Evolutionary conservation across 352 stramenopile species (phyloP), one percentile per base, ranked within the genome.

Genomic region (Phytophthora fragariaefolia): DNA sequence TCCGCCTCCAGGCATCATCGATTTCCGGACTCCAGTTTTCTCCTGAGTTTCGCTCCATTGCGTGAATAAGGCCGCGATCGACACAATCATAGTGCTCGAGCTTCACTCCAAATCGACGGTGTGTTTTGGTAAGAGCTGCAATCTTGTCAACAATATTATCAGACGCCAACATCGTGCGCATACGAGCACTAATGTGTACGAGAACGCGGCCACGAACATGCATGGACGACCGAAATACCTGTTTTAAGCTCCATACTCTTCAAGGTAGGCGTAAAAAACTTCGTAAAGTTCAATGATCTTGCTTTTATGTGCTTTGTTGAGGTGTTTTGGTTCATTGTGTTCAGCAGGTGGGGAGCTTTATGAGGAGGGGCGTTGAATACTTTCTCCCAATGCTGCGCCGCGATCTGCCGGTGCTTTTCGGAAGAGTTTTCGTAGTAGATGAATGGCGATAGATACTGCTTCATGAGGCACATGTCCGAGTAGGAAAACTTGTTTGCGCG

Each of bases 171-270:
- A 88, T 68, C 0, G 66, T 79, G 20, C 77, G 74, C 69, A 86
- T 85, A 18, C 77, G 77, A 20, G 66, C 64, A 40, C 74, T 83
- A 47, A 86, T 86, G 42, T 89, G 77, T 1, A 86, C 65, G 0
- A 89, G 74, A 12, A 85, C 80, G 10, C 69, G 69, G 23, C 76
- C 71, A 12, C 75, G 69, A 8, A 85, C 52, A 26, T 86, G 75
- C 63, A 83, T 81, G 3, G 77, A 89, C 10, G 75, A 84, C 0
- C 77, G 69, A 52, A 85, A 89, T 12, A 89, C 61, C 9, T 80
- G 71, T 42, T 82, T 74, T 1, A 89, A 57, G 49, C 74, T 1
- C 74, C 73, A 40, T 82, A 26, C 18, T 82, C 60, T 18, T 83
- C 77, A 2, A 89, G 62, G n/a, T 77, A 85, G 8, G 66, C 64